Base-by-base conservation (phyloP, 116 monocot genomes). In the Phalaenopsis hybrid region DNA sequence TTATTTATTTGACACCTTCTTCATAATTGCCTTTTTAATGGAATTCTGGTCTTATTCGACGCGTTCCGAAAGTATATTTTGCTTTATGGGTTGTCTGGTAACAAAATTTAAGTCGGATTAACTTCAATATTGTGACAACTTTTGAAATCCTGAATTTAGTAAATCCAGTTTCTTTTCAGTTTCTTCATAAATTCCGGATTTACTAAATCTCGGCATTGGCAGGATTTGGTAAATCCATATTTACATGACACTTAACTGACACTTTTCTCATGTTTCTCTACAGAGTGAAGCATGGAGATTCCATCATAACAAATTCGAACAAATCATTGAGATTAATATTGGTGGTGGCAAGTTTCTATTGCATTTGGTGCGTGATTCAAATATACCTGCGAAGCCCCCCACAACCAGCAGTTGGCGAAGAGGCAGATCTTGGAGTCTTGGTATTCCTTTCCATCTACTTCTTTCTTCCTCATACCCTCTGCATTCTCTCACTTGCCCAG, bases 371-470 rank as follows among this genome's bases (percentile, higher is more conserved):
- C 67, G 65, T 81, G 5, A 83, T 81, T 84, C 96, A 93, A 79
- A 83, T 90, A 79, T 96, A 96, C 79, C 89, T 87, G 92, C 74
- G 89, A 58, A 81, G 88, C 79, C 96, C 96, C 45, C 93, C 90
- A 20, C 92, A 86, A 17, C 96, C 96, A 13, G 90, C 96, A 46
- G 75, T 93, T 17, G 96, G 96, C 37, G 96, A 96, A 89, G 96
- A 96, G 76, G 96, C 96, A 41, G 96, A 96, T 87, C 96, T 96
- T 67, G 96, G 96, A 34, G 96, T 96, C 57, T 83, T 93, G 34
- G 61, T 92, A 7, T 96, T 96, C 77, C 87, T 96, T 31, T 68
- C 48, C 41, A 44, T 93, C 57, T 96, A 92, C 72, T 93, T 96
- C 49, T 96, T 96, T 59, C 89, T 93, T 63, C 96, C 96, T 15